These are phyloP conservation scores for Heliamphora pulchella DNA, from an alignment of 179 eudicot genomes.

Conservation along the genomic window DNA sequence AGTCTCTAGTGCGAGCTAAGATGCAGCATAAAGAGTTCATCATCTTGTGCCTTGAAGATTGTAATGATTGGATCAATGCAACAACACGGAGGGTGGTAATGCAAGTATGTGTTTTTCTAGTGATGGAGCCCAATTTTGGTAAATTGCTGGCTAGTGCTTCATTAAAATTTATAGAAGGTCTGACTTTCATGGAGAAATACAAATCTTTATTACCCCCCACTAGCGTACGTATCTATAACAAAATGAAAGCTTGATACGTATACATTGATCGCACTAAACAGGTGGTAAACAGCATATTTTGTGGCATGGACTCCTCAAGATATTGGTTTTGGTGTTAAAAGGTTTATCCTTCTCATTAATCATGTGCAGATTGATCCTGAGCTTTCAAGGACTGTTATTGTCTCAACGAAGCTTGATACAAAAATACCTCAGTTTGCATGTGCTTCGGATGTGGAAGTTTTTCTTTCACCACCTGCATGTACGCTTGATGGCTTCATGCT, in stretches of 20 bases:
- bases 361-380: constrained; percentile 83
- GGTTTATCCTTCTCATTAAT: constrained; percentile 11
- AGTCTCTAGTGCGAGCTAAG: constrained; percentile 89
- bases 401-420: constrained; percentile 93
- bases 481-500: constrained; percentile 84
- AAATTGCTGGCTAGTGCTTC: neutral
- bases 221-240: neutral
- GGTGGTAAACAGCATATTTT: neutral
- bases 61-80: constrained; percentile 96
- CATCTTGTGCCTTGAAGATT: constrained; percentile 94
- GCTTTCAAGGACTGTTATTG: constrained; percentile 91
- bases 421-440: constrained; percentile 96
- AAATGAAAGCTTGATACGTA: neutral
- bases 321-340: neutral
- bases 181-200: neutral
- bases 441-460: constrained; percentile 97
- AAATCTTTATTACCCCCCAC: neutral
- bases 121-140: neutral
- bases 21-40: constrained; percentile 96
- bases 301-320: neutral
- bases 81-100: constrained; percentile 93
- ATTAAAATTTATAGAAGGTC: neutral
- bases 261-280: neutral
- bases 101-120: constrained; percentile 55
- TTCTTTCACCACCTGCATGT: constrained; percentile 79